Percentiles rank a stretch among this genome's conserved stretches.
Evolutionary conservation across 2,329 filamentous ascomycete species (phyloP).

Genomic region (Botryotinia narcissicola): DNA sequence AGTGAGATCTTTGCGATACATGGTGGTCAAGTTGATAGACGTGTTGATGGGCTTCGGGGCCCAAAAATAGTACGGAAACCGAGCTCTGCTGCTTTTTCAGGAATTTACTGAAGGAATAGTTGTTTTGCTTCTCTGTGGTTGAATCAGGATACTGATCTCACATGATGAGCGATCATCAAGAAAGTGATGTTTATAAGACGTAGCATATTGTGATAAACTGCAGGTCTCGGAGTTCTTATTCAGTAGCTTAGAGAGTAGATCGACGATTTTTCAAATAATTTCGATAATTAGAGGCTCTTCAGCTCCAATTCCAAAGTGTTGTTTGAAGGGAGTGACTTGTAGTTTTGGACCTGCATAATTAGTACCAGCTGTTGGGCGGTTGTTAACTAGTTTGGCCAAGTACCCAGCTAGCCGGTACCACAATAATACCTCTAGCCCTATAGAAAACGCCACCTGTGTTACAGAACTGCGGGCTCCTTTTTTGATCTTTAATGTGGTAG

Average conservation of each 20-base stretch:
- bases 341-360: not conserved
- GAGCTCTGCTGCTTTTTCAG: not conserved
- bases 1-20: not conserved
- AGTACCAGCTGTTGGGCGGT: not conserved
- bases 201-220: not conserved
- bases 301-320: not conserved
- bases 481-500: not conserved
- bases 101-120: not conserved
- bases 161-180: not conserved
- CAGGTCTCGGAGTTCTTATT: too few relatives aligned
- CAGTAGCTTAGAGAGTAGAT: not conserved
- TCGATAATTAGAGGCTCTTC: not conserved
- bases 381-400: not conserved
- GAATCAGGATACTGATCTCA: not conserved
- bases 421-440: not conserved
- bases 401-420: not conserved
- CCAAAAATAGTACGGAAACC: not conserved
- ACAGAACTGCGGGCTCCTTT: not conserved
- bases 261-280: not conserved
- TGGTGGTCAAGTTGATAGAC: not conserved
- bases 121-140: not conserved
- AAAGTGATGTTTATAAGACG: not conserved
- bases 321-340: not conserved
- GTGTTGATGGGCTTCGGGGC: not conserved
- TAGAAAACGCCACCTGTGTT: not conserved